phyloP scores from a whole-genome alignment of 179 eudicot species.

The Beta corolliflora region DNA sequence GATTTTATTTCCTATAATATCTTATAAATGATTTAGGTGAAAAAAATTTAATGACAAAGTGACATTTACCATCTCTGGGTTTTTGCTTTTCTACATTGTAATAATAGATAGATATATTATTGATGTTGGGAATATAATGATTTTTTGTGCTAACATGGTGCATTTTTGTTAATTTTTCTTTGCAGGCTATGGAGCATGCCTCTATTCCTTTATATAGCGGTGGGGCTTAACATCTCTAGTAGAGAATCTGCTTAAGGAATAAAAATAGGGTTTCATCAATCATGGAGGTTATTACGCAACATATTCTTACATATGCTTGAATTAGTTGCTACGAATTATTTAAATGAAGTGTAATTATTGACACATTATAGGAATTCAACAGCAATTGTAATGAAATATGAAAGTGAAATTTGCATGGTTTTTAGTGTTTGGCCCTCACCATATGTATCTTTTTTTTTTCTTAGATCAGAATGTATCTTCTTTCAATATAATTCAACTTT shows the following conservation, averaged over 20 bases:
- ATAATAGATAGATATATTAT: no score
- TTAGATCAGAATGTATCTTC: no score
- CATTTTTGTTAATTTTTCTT: not conserved
- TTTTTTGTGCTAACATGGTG: not conserved
- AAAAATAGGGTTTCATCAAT: not conserved
- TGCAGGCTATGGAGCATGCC: conserved; percentile 28
- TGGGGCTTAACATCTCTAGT: not conserved
- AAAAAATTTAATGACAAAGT: no score
- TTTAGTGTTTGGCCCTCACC: no score
- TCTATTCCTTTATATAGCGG: conserved; percentile 9
- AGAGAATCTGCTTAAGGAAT: not conserved
- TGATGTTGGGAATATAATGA: not conserved
- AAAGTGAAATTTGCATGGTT: no score
- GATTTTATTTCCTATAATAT: no score
- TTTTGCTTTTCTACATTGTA: no score
- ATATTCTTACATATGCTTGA: not conserved
- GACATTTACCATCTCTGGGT: no score
- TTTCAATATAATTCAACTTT: no score
- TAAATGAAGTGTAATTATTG: not conserved
- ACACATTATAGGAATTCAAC: not conserved
- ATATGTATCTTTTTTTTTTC: no score
- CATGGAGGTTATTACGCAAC: not conserved
- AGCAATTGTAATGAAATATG: no score
- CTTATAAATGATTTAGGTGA: no score
- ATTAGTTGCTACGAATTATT: not conserved